These are phyloP conservation scores for Ophioceras dolichostomum DNA, from an alignment of 2,329 filamentous ascomycete species.

Conservation along the genomic window DNA sequence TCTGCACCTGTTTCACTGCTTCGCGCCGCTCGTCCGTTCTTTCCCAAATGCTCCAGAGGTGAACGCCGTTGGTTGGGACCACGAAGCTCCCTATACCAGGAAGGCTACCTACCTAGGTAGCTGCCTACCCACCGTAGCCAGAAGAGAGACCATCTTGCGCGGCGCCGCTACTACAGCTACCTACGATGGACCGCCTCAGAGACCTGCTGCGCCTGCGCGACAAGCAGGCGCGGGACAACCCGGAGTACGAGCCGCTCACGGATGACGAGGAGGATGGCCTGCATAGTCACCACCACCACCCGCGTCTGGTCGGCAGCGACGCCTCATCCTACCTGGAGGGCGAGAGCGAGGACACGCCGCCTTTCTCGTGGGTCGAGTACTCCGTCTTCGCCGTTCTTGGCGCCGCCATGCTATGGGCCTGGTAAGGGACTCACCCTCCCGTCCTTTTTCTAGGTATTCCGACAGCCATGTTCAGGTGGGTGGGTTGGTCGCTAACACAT, in stretches of 20 bases:
- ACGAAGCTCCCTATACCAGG: too few relatives aligned
- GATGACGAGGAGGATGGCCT: slow-evolving; percentile 11
- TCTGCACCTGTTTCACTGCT: too few relatives aligned
- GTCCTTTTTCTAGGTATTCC: not conserved
- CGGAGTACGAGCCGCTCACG: slow-evolving; percentile 21
- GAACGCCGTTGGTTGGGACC: too few relatives aligned
- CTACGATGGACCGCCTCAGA: slow-evolving; percentile 26
- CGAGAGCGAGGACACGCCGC: slow-evolving; percentile 4
- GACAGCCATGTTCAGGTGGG: not conserved
- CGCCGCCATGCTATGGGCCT: slow-evolving; percentile 94
- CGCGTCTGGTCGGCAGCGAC: slow-evolving; percentile 15
- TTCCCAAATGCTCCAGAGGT: too few relatives aligned
- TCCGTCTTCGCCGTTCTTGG: slow-evolving; percentile 74
- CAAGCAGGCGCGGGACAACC: slow-evolving; percentile 14
- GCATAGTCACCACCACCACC: slow-evolving; percentile 3
- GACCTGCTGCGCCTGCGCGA: slow-evolving; percentile 18
- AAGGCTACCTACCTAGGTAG: too few relatives aligned
- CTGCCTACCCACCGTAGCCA: not conserved
- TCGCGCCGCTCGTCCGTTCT: too few relatives aligned
- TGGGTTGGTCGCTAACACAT: too few relatives aligned
- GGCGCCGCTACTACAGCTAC: not conserved
- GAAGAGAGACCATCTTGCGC: too few relatives aligned
- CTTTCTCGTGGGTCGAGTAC: slow-evolving; percentile 82
- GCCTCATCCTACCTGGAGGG: slow-evolving; percentile 15
- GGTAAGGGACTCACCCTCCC: slow-evolving; percentile 47